Base-by-base conservation (phyloP, 2,329 filamentous ascomycete species). In the Claviceps spartinae region DNA sequence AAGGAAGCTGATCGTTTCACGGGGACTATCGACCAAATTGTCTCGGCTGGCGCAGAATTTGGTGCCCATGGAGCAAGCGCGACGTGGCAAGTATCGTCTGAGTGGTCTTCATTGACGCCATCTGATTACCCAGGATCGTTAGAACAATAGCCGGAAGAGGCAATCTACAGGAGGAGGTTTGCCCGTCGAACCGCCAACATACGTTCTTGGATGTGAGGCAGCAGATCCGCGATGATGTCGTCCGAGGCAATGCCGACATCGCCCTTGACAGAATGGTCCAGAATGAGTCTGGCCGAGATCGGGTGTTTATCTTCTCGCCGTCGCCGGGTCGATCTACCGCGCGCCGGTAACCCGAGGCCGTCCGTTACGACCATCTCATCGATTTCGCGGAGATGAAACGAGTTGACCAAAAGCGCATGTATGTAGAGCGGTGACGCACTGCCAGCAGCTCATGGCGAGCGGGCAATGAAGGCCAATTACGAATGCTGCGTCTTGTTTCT, bases 211-310 rank as follows among this genome's bases (percentile, higher is more conserved):
- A 77, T 62, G 60, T 80, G 71, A 56, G 86, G 82, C 69, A 94
- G 89, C 49, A 97, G 76, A 63, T 94, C 86, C 47, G 77, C 74
- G 61, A 90, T 88, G 49, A 98, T 75, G 66, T 95, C 88, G 61
- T 88, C 84, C 13, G 91, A 95, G 50, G 97, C 69, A 57, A 93
- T 79, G 56, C 89, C 93, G 55, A 90, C 77, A 63, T 95, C 88
- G 50, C 87, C 88, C 68, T 85, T 87, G 61, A 95, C 76, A 65
- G 86, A 84, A 63, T 89, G 86, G 67, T 95, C 89, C 52, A 96
- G 79, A 40, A 94, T 78, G 49, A 97, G 75, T 53, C 86, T 82
- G 52, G 88, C 90, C 54, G 86, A 78, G 54, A 95, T 76, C 44
- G 90, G 78, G 7, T 85, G 77, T 66, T 86, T 89, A 65, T 93